Evolutionary conservation across 345 rosid species (phyloP), one percentile per base, ranked within the genome.

Genomic region (Alliaria petiolata): DNA sequence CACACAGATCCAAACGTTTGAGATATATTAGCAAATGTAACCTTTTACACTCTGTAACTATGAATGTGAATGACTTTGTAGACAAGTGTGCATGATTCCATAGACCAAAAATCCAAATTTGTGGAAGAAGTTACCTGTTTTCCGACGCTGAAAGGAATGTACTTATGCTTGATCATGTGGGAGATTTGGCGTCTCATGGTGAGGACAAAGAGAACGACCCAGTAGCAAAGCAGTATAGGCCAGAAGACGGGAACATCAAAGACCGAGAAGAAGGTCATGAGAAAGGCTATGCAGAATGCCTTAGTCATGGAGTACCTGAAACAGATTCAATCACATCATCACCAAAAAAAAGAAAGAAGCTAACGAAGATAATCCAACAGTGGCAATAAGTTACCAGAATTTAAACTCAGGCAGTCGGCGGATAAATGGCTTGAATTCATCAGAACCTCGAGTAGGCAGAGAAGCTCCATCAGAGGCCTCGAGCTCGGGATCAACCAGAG

Each of bases 341-440:
- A 57, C 38, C 15, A 22, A n/a, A n/a, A n/a, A n/a, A n/a, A n/a
- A n/a, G n/a, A 44, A 11, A 30, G n/a, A n/a, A 26, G 66, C 19
- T 56, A 55, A 17, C 14, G 7, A 63, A 46, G 6, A 55, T 5
- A 42, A 42, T 8, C 15, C 33, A 44, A 11, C 5, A 42, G 0
- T 0, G 7, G 39, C 0, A 47, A 47, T 0, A 33, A 6, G 4
- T 10, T 70, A 93, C 98, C 98, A 93, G 88, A 91, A 91, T 80
- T 93, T 93, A 64, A 93, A 93, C 87, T 93, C 97, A 0, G 98
- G 98, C 35, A 93, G 95, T 14, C 98, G 83, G 50, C 97, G 95
- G 68, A 93, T 89, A 78, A 91, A 93, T 0, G 97, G 97, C 85
- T 87, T 91, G 85, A 93, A 93, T 79, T 93, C 98, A 68, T 93